Percentiles rank a stretch among this genome's conserved stretches.
Conservation (phyloP, 2,329 filamentous ascomycete genomes). For the Penicillium sp. region DNA sequence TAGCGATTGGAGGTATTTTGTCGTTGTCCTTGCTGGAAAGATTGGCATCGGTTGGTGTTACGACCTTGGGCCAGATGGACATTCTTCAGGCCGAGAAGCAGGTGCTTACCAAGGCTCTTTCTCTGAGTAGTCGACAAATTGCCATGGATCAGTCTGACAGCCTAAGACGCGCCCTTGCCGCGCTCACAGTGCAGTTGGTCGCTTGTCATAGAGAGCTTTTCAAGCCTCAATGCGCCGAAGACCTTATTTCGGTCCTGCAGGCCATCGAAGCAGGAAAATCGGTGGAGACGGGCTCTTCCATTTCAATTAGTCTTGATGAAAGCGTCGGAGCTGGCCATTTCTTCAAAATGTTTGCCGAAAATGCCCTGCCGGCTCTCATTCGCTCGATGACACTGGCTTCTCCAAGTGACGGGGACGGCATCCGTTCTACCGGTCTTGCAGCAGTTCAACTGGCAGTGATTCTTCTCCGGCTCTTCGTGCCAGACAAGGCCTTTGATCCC, state of each 20-base stretch:
- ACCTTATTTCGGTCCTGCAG: slow-evolving; percentile 22
- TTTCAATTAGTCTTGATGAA: slow-evolving; percentile 17
- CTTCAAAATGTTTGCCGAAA: slow-evolving; percentile 33
- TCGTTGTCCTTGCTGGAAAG: slow-evolving; percentile 53
- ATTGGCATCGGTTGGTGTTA: slow-evolving; percentile 49
- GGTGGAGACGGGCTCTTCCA: slow-evolving; percentile 9
- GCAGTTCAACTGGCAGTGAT: slow-evolving; percentile 73
- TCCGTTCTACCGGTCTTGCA: slow-evolving; percentile 51
- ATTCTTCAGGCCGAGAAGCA: slow-evolving; percentile 63
- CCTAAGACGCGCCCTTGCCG: slow-evolving; percentile 47
- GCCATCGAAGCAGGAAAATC: slow-evolving; percentile 21
- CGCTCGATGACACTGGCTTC: slow-evolving; percentile 18
- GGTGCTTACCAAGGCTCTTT: slow-evolving; percentile 53
- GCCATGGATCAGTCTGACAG: slow-evolving; percentile 48
- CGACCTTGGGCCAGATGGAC: slow-evolving; percentile 56
- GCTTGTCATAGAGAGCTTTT: slow-evolving; percentile 34
- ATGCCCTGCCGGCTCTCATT: slow-evolving; percentile 28
- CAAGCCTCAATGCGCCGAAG: slow-evolving; percentile 24
- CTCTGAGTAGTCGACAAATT: slow-evolving; percentile 48
- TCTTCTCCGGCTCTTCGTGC: slow-evolving; percentile 73
- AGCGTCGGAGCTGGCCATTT: slow-evolving; percentile 28
- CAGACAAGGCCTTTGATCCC: slow-evolving; percentile 81
- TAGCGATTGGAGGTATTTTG: slow-evolving; percentile 48
- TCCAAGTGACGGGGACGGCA: slow-evolving; percentile 15
- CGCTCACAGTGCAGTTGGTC: slow-evolving; percentile 32